Evolutionary conservation across 2,329 filamentous ascomycete genomes (phyloP).

Genomic region (Neonectria punicea): DNA sequence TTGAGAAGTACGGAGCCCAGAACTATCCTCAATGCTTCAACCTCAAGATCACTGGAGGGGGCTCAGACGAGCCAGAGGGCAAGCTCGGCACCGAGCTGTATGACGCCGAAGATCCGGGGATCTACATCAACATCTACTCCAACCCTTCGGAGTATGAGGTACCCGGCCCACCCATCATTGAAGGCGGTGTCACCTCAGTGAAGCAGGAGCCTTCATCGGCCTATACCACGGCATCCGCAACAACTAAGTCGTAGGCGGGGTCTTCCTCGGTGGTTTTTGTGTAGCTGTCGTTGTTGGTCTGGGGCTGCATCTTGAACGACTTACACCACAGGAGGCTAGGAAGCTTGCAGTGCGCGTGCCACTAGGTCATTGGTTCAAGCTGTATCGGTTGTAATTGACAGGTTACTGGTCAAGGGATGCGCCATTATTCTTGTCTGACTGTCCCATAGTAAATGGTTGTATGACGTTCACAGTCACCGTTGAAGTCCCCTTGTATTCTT

Average conservation of each 20-base stretch:
- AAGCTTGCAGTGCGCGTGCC: neutral
- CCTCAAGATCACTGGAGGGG: conserved; percentile 56
- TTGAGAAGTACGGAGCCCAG: conserved; percentile 56
- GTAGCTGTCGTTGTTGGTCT: neutral
- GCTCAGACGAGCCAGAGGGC: conserved; percentile 46
- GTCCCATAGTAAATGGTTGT: neutral
- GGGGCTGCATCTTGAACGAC: neutral
- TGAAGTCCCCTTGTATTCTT: too few species aligned
- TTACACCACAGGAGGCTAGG: neutral
- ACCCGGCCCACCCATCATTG: conserved; percentile 45
- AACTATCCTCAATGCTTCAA: conserved; percentile 65
- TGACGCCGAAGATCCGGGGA: conserved; percentile 47
- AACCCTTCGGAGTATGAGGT: conserved; percentile 43
- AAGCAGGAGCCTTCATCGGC: conserved; percentile 40
- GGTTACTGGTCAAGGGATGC: neutral
- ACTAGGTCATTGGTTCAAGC: neutral
- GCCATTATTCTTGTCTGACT: neutral
- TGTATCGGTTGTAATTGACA: neutral
- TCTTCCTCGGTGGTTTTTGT: neutral
- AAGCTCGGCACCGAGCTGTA: conserved; percentile 52
- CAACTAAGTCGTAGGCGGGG: conserved; percentile 31
- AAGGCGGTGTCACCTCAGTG: conserved; percentile 41
- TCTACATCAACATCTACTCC: conserved; percentile 50
- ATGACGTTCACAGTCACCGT: neutral
- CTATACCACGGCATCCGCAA: conserved; percentile 38